Evolutionary conservation across 2,329 filamentous ascomycete genomes (phyloP), one percentile per base, ranked within the genome.

Genomic region (Talaromyces sp.): DNA sequence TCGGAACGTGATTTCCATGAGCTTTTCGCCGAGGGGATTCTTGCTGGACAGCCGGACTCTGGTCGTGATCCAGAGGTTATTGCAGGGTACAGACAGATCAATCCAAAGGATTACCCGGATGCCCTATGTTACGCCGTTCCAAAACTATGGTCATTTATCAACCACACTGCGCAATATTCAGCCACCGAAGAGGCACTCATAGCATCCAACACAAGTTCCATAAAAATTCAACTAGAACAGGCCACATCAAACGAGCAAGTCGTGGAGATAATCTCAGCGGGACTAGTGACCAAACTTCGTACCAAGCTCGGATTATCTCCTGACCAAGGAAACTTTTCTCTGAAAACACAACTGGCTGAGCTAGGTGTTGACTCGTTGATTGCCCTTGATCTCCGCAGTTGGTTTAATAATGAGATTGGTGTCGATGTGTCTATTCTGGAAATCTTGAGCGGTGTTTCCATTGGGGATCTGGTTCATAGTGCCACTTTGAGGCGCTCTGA

Each of bases 1-100:
- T 82, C 81, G 1, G 82, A 84, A 68, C 73, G 75, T 4, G 81
- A 83, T 60, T 67, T 84, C 15, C 80, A 83, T 65, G 77, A 82
- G 65, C 77, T 81, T 72, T 81, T 84, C 62, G 73, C 82, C 10
- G 81, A 84, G 65, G 81, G 80, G 7, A 78, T 84, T 30, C 68
- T 73, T 0, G 75, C 75, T 0, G 80, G 81, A 5, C 71, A 69
- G 6, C 75, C 78, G 0, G 61, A 13, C 11, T 65, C 61, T 58
- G 25, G 19, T 52, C 57, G 63, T 9, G 57, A 52, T 53, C 47
- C 58, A 59, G 55, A 63, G 39, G 32, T 55, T 36, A 60, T 59
- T 27, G 58, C 52, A 27, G 58, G 58, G 15, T 30, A 49, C 28
- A 27, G 28, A 33, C 42, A n/a, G 22, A 32, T 39, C 22, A 25